Percentiles rank a stretch among this genome's conserved stretches.
Conservation (phyloP, 345 rosid species). For the Capsella bursapastoris region DNA sequence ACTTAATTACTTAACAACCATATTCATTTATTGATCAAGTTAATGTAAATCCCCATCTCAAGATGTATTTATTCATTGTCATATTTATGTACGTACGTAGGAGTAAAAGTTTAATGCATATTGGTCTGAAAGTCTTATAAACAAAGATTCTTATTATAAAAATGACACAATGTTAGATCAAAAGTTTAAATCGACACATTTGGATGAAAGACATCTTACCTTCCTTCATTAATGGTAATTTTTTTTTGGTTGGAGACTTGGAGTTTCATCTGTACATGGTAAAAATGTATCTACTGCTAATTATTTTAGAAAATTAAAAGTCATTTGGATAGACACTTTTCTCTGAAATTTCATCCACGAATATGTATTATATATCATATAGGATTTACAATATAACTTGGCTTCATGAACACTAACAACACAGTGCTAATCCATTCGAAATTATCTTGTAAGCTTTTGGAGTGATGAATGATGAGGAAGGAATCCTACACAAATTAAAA, state of each 20-base stretch:
- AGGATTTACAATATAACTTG: neutral
- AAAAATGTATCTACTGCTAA: neutral
- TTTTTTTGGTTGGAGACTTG: too few relatives aligned
- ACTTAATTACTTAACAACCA: neutral
- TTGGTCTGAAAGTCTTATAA: neutral
- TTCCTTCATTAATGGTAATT: neutral
- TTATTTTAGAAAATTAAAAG: neutral
- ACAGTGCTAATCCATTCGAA: neutral
- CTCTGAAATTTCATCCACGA: neutral
- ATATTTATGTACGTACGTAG: neutral
- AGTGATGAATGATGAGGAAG: neutral
- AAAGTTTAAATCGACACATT: constrained; percentile 32
- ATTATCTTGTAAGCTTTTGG: neutral
- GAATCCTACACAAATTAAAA: neutral
- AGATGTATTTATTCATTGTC: constrained; percentile 1
- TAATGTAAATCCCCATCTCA: neutral
- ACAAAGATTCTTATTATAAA: constrained; percentile 14
- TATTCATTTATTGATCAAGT: constrained; percentile 1
- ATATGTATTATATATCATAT: neutral
- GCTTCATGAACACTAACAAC: neutral
- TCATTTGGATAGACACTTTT: neutral
- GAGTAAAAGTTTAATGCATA: neutral
- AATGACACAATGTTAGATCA: constrained; percentile 24
- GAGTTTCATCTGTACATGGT: neutral
- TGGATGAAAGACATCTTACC: constrained; percentile 13